Percentiles rank a stretch among this genome's conserved stretches.
Conservation (phyloP, 2,329 filamentous ascomycete species). For the Corinectria fuckeliana region DNA sequence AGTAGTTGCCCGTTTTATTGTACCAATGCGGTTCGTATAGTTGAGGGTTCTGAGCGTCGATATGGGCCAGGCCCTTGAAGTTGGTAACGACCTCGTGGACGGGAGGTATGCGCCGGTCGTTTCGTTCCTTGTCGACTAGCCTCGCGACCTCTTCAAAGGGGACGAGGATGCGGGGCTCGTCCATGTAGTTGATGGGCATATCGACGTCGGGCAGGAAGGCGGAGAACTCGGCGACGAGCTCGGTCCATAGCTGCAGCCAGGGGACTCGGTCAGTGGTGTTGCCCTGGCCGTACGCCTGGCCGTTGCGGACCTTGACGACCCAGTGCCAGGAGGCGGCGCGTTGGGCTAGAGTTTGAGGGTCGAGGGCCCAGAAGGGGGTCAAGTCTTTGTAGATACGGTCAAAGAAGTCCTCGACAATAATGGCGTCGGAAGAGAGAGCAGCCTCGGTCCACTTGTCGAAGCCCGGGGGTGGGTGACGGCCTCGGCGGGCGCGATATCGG, state of each 20-base stretch:
- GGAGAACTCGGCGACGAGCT: slow-evolving; percentile 58
- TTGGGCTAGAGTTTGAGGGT: slow-evolving; percentile 47
- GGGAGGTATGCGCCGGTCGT: slow-evolving; percentile 50
- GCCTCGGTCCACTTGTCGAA: slow-evolving; percentile 67
- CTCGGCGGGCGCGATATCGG: slow-evolving; percentile 62
- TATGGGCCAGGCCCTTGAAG: slow-evolving; percentile 48
- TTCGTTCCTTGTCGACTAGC: slow-evolving; percentile 56
- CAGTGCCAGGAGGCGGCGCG: slow-evolving; percentile 53
- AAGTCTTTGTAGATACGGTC: slow-evolving; percentile 70
- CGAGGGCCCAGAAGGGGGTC: slow-evolving; percentile 65
- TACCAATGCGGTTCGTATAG: slow-evolving; percentile 57
- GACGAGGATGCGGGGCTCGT: slow-evolving; percentile 68
- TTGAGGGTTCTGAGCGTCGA: slow-evolving; percentile 44
- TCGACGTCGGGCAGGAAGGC: slow-evolving; percentile 67
- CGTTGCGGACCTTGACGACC: slow-evolving; percentile 56
- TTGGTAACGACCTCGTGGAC: slow-evolving; percentile 51
- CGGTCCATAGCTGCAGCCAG: slow-evolving; percentile 56
- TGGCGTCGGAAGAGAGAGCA: slow-evolving; percentile 57
- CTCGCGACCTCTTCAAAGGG: slow-evolving; percentile 62
- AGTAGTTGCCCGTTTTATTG: slow-evolving; percentile 57
- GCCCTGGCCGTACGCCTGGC: slow-evolving; percentile 49
- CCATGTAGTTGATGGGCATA: slow-evolving; percentile 70
- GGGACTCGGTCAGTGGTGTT: slow-evolving; percentile 48
- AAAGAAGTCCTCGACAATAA: slow-evolving; percentile 69
- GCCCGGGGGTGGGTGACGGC: slow-evolving; percentile 68